phyloP scores from a whole-genome alignment of 805 yeast species.

The Candida glaebosa region DNA sequence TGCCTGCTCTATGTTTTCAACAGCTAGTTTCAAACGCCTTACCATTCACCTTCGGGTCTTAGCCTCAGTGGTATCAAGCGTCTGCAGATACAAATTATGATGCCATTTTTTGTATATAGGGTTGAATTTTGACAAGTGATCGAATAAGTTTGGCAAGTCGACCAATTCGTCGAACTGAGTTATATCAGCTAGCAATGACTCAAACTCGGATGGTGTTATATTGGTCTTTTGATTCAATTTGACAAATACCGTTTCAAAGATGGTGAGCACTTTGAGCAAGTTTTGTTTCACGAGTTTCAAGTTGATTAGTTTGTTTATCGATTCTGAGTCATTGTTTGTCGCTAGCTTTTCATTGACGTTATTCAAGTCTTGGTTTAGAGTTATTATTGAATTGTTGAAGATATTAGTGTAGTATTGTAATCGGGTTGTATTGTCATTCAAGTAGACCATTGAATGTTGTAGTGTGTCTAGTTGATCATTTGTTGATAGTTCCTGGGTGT shows the following conservation, averaged over 20 bases:
- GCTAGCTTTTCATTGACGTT: constrained; percentile 16
- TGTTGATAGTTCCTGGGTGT: constrained; percentile 52
- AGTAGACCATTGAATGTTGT: constrained; percentile 44
- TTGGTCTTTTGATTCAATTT: constrained; percentile 4
- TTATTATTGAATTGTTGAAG: constrained; percentile 52
- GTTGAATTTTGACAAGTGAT: constrained; percentile 48
- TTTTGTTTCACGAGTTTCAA: constrained; percentile 45
- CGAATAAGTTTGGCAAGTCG: constrained; percentile 50
- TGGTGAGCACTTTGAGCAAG: constrained; percentile 42
- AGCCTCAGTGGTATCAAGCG: too few species aligned
- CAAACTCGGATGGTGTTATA: constrained; percentile 13
- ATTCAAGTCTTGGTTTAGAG: constrained; percentile 48
- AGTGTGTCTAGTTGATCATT: constrained; percentile 42
- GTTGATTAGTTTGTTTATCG: constrained; percentile 34
- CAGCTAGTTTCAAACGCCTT: too few species aligned
- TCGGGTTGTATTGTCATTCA: constrained; percentile 46
- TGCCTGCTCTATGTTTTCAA: too few species aligned
- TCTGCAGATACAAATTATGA: constrained; percentile 14
- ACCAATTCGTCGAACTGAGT: constrained; percentile 46
- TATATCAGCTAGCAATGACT: constrained; percentile 40
- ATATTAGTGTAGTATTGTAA: constrained; percentile 65
- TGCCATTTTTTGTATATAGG: constrained; percentile 49
- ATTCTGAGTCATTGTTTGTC: constrained; percentile 13
- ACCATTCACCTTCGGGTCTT: too few species aligned
- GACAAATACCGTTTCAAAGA: constrained; percentile 39